These are phyloP conservation scores for Kuraishia hungarica DNA, from an alignment of 805 yeast genomes.

Conservation along the genomic window DNA sequence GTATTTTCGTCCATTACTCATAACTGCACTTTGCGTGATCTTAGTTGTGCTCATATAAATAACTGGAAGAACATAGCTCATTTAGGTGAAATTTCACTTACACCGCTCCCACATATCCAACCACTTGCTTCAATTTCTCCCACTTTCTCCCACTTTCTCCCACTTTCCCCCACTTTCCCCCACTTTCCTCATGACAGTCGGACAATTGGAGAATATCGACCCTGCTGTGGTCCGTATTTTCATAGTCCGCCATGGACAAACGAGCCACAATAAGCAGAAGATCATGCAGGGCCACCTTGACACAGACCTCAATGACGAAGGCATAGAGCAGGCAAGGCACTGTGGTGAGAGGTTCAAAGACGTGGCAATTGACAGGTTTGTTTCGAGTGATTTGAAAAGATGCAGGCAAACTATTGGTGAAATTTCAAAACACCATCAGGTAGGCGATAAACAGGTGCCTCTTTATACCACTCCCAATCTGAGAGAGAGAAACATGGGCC, in stretches of 20 bases:
- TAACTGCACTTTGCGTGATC: no score
- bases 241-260: conserved; percentile 78
- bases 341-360: conserved; percentile 38
- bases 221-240: conserved; percentile 28
- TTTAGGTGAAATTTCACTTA: no score
- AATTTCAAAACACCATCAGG: conserved; percentile 23
- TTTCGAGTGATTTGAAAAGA: conserved; percentile 47
- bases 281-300: conserved; percentile 77
- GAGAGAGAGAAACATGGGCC: conserved; percentile 76
- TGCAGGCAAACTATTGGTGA: conserved; percentile 51
- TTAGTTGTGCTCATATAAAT: no score
- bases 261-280: conserved; percentile 59
- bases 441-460: conserved; percentile 10
- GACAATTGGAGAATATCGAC: conserved; percentile 10
- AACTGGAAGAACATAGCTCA: no score
- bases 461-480: conserved; percentile 31
- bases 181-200: background rate
- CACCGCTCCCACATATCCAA: no score
- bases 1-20: no score
- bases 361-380: conserved; percentile 34
- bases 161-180: background rate
- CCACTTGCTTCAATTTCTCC: no score
- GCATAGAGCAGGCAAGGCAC: conserved; percentile 48
- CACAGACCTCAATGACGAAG: conserved; percentile 53
- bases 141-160: no score